Evolutionary conservation across 345 rosid genomes (phyloP).

Genomic region (Salix arbutifolia): DNA sequence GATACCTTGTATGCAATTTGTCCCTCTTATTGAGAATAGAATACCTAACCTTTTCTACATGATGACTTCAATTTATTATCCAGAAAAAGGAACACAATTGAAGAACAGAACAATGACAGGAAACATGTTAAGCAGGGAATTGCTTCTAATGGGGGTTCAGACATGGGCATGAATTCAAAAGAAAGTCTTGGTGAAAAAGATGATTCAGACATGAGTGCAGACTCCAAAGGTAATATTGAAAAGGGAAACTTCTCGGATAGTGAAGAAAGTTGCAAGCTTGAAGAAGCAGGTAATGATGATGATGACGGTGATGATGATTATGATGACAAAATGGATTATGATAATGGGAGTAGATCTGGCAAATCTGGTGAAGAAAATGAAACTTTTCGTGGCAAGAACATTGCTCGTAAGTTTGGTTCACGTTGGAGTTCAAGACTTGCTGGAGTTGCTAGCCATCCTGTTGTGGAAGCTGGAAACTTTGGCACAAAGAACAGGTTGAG

Average conservation of each 20-base stretch:
- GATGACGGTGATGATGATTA: constrained; percentile 16
- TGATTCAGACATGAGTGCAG: constrained; percentile 15
- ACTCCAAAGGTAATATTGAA: constrained; percentile 22
- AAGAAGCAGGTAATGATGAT: constrained; percentile 13
- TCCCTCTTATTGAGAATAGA: not conserved
- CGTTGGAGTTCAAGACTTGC: constrained; percentile 35
- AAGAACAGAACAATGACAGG: constrained; percentile 21
- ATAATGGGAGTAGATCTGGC: constrained; percentile 2
- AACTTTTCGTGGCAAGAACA: constrained; percentile 1
- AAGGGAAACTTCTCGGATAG: not conserved
- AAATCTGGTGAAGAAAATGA: constrained; percentile 22
- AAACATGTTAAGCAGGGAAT: constrained; percentile 18
- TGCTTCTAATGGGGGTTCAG: constrained; percentile 15
- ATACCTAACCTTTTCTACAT: not conserved
- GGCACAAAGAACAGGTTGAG: constrained; percentile 44
- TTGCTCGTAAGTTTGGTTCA: constrained; percentile 20
- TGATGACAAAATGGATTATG: constrained; percentile 14
- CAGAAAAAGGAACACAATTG: constrained; percentile 36
- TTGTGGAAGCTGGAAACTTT: constrained; percentile 26
- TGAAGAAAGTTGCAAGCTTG: constrained; percentile 30
- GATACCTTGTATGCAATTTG: not conserved
- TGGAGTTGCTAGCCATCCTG: constrained; percentile 23
- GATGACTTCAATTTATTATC: constrained; percentile 13
- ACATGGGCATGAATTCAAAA: constrained; percentile 11
- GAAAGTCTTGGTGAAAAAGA: constrained; percentile 19